phyloP scores from a whole-genome alignment of 371 early-diverging fungal species.

The Mucor circinelloides region DNA sequence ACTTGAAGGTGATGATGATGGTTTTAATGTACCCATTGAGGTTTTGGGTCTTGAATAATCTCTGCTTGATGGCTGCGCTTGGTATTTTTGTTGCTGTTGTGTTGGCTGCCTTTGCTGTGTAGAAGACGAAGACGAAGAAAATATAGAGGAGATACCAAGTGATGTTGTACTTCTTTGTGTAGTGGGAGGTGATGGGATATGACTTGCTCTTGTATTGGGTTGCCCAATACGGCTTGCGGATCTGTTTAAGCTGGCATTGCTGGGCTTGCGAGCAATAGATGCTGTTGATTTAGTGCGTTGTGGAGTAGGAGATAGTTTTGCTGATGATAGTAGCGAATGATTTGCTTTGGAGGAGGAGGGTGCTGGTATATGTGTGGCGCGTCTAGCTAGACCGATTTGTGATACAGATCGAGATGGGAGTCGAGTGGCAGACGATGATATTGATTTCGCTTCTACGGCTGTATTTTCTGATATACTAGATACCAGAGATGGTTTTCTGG shows the following conservation, averaged over 20 bases:
- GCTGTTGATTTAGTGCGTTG: conserved; percentile 22
- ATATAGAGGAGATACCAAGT: conserved; percentile 19
- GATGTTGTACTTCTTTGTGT: conserved; percentile 19
- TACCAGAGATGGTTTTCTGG: not conserved
- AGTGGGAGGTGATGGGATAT: conserved; percentile 19
- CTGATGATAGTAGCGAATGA: not conserved
- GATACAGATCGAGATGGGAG: not conserved
- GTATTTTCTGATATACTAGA: conserved; percentile 6
- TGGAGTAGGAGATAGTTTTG: not conserved
- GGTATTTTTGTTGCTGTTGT: not conserved
- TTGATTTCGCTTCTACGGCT: not conserved
- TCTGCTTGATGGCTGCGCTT: not conserved
- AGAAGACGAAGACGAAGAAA: not conserved
- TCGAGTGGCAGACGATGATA: not conserved
- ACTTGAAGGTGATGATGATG: not conserved
- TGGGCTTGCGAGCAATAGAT: not conserved
- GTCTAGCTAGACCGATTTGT: conserved; percentile 9
- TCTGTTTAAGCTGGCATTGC: not conserved
- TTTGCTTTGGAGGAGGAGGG: not conserved
- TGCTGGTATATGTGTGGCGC: conserved; percentile 25
- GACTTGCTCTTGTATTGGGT: conserved; percentile 19
- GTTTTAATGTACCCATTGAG: not conserved
- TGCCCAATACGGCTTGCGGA: conserved; percentile 13
- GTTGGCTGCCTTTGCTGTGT: not conserved
- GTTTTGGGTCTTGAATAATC: conserved; percentile 6